Base-by-base conservation (phyloP, 352 stramenopile species). In the Aphanomyces astaci region DNA sequence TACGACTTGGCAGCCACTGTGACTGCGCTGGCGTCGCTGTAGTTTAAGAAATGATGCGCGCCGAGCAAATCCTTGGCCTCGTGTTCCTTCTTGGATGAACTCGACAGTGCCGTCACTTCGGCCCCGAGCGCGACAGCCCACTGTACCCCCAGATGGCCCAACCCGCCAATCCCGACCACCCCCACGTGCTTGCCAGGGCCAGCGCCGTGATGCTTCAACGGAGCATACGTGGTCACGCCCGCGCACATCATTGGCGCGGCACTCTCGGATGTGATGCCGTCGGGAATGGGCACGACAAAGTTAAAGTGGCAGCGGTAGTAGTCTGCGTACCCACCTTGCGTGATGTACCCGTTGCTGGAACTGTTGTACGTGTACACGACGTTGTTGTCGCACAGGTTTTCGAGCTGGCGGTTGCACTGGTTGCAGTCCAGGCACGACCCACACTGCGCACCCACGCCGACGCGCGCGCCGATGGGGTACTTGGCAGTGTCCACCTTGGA, bases 141-240 rank as follows among this genome's bases (percentile, higher is more conserved):
- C 74, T 93, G 89, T 46, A 94, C 72, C 1, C 73, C 82, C 59
- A 94, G 74, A 66, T 95, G 86, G 31, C 85, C 86, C 4, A 95
- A 72, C 28, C 86, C 86, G 30, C 86, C 85, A 51, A 92, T 75
- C 25, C 84, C 84, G 1, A 79, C 74, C n/a, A 92, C 71, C 33
- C 70, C 81, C 4, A 92, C 69, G 5, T 70, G 73, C 25, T 77
- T 36, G 30, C 72, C 73, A 11, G 63, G 19, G 62, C 78, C 51
- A 25, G 76, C 74, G 63, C 73, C 73, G 49, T 71, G 79, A 48
- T 75, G 71, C 64, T 70, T 73, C 32, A 88, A 62, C 4, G 84
- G 84, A 10, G 72, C 74, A 57, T 79, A 92, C 13, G 72, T 78
- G 11, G 84, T 92, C 54, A 87, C 82, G 57, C 84, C 84, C 17